Evolutionary conservation across 2,329 filamentous ascomycete species (phyloP).

Genomic region (Ophiostoma ulmi): DNA sequence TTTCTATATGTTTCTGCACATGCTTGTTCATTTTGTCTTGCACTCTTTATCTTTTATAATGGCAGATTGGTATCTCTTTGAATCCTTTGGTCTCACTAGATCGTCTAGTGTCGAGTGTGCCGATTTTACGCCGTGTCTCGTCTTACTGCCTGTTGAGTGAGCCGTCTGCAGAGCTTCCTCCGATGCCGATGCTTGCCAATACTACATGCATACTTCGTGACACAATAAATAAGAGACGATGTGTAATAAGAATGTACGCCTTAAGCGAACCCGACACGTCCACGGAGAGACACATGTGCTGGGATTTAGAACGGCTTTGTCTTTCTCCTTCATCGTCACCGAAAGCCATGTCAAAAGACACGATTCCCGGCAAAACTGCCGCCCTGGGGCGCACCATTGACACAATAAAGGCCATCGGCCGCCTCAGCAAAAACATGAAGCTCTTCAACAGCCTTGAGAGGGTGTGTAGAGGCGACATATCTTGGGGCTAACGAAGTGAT

Average conservation of each 20-base stretch:
- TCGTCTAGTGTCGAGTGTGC: background rate
- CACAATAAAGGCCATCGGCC: conserved; percentile 7
- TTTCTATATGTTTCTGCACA: background rate
- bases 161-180: background rate
- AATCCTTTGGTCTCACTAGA: background rate
- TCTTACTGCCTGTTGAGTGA: background rate
- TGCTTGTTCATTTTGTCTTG: background rate
- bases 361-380: conserved; percentile 25
- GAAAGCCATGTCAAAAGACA: conserved; percentile 12
- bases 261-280: conserved; percentile 59
- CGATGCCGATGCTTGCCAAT: background rate
- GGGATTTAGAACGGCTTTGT: conserved; percentile 55
- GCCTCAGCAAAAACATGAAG: conserved; percentile 16
- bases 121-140: background rate
- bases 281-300: conserved; percentile 34
- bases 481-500: conserved; percentile 37
- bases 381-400: conserved; percentile 41
- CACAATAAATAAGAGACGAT: background rate
- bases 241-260: conserved; percentile 44
- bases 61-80: conserved; percentile 1
- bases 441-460: background rate
- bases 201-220: background rate
- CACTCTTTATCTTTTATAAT: conserved; percentile 10
- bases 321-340: conserved; percentile 51
- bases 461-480: conserved; percentile 15